phyloP scores from a whole-genome alignment of 1,284 basidiomycete genomes.

The Cryptococcus depauperatus region DNA sequence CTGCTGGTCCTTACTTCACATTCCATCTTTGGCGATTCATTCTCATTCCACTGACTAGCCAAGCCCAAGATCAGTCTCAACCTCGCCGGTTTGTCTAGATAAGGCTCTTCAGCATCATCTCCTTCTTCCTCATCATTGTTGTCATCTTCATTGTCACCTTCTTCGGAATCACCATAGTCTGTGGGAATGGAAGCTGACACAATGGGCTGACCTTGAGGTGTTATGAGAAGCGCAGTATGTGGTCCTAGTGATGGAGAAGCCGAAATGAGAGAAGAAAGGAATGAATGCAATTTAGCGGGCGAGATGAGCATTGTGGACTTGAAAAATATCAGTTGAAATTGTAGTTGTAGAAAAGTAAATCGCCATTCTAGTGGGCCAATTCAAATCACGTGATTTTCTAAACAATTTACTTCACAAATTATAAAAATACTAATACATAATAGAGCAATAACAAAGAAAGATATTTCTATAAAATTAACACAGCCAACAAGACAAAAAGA shows the following conservation, averaged over 20 bases:
- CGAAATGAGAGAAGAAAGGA: slow-evolving; percentile 8
- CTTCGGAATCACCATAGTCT: slow-evolving; percentile 8
- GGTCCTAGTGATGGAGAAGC: slow-evolving; percentile 5
- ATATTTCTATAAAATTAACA: no score
- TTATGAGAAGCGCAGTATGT: slow-evolving; percentile 29
- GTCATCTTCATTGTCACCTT: slow-evolving; percentile 1
- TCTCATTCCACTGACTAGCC: slow-evolving; percentile 29
- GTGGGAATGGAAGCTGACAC: slow-evolving; percentile 13
- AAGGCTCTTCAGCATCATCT: slow-evolving; percentile 17
- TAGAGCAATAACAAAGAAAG: no score
- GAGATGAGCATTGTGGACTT: no score
- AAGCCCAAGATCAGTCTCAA: slow-evolving; percentile 25
- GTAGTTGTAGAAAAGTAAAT: no score
- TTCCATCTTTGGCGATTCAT: slow-evolving; percentile 25
- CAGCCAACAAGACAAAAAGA: no score
- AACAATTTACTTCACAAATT: no score
- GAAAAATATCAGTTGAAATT: no score
- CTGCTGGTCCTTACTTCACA: slow-evolving; percentile 22
- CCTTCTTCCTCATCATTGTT: slow-evolving; percentile 5
- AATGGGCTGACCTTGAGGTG: slow-evolving; percentile 25
- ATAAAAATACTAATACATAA: no score
- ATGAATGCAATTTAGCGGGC: slow-evolving; percentile 10
- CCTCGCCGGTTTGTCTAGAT: slow-evolving; percentile 26
- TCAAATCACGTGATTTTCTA: no score
- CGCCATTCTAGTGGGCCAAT: no score